Evolutionary conservation across 768 basidiomycete genomes (phyloP).

Genomic region (Naganishia kalamii): DNA sequence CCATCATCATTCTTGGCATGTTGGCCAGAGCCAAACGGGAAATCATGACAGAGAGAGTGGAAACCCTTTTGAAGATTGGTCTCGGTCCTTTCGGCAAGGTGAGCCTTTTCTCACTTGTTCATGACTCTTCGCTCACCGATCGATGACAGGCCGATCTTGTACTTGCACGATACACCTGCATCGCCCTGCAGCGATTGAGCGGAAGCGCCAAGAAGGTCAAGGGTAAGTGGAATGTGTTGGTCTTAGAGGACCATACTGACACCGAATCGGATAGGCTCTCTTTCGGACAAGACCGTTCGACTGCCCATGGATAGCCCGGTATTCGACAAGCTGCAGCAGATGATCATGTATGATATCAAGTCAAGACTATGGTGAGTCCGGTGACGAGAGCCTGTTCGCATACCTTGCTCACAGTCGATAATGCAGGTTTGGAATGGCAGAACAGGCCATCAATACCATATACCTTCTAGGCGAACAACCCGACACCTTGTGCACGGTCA

Average conservation of each 20-base stretch:
- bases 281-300: slow-evolving; percentile 76
- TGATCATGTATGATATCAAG: slow-evolving; percentile 71
- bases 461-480: slow-evolving; percentile 92
- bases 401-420: neutral
- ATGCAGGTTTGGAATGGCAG: slow-evolving; percentile 74
- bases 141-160: slow-evolving; percentile 67
- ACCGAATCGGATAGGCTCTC: slow-evolving; percentile 57
- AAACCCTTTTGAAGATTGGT: slow-evolving; percentile 76
- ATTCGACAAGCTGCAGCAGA: slow-evolving; percentile 72
- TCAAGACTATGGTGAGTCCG: slow-evolving; percentile 70
- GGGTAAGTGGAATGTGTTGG: slow-evolving; percentile 51
- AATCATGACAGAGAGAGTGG: slow-evolving; percentile 74
- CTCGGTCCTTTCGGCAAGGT: slow-evolving; percentile 80
- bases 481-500: slow-evolving; percentile 67
- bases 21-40: slow-evolving; percentile 74
- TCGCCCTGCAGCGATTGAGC: slow-evolving; percentile 82
- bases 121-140: neutral
- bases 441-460: slow-evolving; percentile 93
- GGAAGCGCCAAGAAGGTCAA: slow-evolving; percentile 97
- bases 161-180: slow-evolving; percentile 85
- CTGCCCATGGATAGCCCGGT: slow-evolving; percentile 80
- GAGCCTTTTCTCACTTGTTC: neutral
- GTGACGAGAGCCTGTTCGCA: neutral
- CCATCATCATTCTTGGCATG: slow-evolving; percentile 97
- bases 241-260: slow-evolving; percentile 7